Evolutionary conservation across 2,329 filamentous ascomycete species (phyloP).

Genomic region (Cladosporium phlei): DNA sequence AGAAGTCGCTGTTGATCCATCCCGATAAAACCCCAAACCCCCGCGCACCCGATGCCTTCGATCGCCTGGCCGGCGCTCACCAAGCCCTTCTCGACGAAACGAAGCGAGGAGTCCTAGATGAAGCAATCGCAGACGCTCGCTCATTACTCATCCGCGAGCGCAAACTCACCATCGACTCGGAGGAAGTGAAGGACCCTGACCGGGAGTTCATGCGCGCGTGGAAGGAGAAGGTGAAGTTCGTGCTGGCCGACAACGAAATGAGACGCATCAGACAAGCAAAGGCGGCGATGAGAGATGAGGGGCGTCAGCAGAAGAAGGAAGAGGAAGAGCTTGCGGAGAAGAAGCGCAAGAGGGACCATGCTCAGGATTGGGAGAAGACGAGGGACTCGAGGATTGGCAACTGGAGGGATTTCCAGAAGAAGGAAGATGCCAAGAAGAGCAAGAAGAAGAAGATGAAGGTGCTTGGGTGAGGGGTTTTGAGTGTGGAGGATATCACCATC

Average conservation of each 20-base stretch:
- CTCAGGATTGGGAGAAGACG: conserved; percentile 92
- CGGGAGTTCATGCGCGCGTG: conserved; percentile 78
- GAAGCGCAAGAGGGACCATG: conserved; percentile 69
- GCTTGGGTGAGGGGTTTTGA: background rate
- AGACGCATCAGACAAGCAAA: conserved; percentile 79
- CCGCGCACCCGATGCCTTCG: conserved; percentile 87
- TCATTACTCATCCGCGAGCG: conserved; percentile 91
- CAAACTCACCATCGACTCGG: conserved; percentile 85
- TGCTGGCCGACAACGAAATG: conserved; percentile 89
- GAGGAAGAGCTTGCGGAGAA: conserved; percentile 73
- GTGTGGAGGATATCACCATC: background rate
- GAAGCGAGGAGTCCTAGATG: conserved; percentile 77
- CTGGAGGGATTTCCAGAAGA: conserved; percentile 88
- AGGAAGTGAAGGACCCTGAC: conserved; percentile 68
- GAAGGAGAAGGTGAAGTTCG: conserved; percentile 83
- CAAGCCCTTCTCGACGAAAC: conserved; percentile 91
- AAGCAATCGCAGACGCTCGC: conserved; percentile 91
- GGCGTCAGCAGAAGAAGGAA: conserved; percentile 75
- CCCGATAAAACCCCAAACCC: conserved; percentile 96
- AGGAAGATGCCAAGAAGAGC: conserved; percentile 17
- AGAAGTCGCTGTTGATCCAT: conserved; percentile 97
- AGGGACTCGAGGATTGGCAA: conserved; percentile 86
- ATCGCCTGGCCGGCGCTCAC: conserved; percentile 92
- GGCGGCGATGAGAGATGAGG: conserved; percentile 94
- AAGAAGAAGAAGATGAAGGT: conserved; percentile 15